Conservation (phyloP, 441 rosid genomes). For the Gossypium davidsonii region DNA sequence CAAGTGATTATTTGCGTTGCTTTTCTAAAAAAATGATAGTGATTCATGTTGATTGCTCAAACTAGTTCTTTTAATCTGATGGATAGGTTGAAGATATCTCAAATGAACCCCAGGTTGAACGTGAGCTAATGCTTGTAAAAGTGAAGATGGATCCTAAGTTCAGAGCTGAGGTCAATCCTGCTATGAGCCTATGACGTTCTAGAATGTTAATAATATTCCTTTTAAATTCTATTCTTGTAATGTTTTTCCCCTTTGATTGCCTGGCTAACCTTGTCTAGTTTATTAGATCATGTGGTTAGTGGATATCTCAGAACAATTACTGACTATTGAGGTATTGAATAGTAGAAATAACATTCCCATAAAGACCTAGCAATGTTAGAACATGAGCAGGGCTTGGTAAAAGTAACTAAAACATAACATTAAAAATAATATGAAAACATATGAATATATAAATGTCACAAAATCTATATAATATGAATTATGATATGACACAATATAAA, state of each 20-base stretch:
- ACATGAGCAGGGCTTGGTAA: neutral
- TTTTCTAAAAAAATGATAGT: too few species aligned
- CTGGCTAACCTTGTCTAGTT: neutral
- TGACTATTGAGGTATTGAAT: constrained; percentile 69
- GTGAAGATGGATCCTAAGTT: neutral
- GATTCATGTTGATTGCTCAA: constrained; percentile 4
- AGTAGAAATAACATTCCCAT: too few species aligned
- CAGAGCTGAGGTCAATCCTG: constrained; percentile 7
- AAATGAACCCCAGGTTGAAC: constrained; percentile 85
- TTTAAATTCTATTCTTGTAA: neutral
- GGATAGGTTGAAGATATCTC: constrained; percentile 81
- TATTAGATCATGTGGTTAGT: constrained; percentile 82
- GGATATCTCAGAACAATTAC: constrained; percentile 64
- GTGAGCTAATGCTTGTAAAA: constrained; percentile 60
- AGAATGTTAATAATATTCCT: neutral
- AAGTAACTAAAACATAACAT: neutral
- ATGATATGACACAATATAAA: too few species aligned
- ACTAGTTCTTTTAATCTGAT: constrained; percentile 10
- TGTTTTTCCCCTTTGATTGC: neutral
- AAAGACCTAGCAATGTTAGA: neutral
- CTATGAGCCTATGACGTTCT: neutral
- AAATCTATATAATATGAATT: neutral
- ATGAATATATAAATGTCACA: neutral
- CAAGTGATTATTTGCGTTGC: too few species aligned
- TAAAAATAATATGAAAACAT: too few species aligned